A percentile compares a stretch with the other conserved stretches of the same genome.
phyloP scores from a whole-genome alignment of 2,329 filamentous ascomycete species.

The Colletotrichum acutatum region DNA sequence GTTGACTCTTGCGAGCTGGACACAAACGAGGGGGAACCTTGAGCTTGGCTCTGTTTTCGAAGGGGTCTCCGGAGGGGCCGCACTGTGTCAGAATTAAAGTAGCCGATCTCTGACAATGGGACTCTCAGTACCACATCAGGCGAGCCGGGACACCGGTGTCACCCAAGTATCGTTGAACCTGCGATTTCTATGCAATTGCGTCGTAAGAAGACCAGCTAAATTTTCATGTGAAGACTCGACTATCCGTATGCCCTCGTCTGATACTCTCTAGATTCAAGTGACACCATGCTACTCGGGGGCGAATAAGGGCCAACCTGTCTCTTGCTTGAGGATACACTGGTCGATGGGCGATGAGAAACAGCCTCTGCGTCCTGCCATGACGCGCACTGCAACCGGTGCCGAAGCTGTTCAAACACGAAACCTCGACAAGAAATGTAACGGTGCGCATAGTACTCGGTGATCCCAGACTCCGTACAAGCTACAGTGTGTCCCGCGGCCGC shows the following conservation, averaged over 20 bases:
- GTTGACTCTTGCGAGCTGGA: not conserved
- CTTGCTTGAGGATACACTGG: too few species aligned
- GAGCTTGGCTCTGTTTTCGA: not conserved
- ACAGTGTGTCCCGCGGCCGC: not conserved
- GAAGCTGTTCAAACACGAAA: conserved; percentile 5
- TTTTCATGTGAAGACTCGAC: not conserved
- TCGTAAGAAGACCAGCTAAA: not conserved
- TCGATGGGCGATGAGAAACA: not conserved
- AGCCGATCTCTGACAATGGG: conserved; percentile 19
- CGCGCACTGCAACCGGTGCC: not conserved
- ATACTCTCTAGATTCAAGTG: not conserved
- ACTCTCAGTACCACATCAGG: conserved; percentile 1
- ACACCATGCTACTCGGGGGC: not conserved
- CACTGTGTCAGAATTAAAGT: conserved; percentile 26
- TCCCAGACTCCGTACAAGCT: too few species aligned
- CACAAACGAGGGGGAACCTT: not conserved
- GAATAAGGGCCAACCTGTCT: not conserved
- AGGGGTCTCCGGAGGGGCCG: not conserved
- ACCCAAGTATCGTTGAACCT: not conserved
- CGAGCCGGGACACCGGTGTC: conserved; percentile 18
- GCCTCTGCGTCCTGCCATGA: not conserved
- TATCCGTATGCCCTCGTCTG: not conserved
- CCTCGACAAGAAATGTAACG: not conserved
- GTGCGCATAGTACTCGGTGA: not conserved
- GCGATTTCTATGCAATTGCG: not conserved